Evolutionary conservation across 2,329 filamentous ascomycete genomes (phyloP).

Genomic region (Coniochaeta sp.): DNA sequence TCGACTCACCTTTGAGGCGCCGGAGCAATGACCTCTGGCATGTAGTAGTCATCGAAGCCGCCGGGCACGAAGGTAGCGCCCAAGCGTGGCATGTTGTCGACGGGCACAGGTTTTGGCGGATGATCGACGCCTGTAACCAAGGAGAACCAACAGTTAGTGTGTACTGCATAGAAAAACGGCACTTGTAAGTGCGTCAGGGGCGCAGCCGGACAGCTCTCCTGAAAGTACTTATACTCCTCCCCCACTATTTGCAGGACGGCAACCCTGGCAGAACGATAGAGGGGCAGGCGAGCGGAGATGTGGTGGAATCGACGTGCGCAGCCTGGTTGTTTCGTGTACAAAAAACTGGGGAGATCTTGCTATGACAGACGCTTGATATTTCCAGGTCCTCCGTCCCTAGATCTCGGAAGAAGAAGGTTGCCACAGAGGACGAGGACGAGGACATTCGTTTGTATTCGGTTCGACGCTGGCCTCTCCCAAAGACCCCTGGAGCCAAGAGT

Average conservation of each 20-base stretch:
- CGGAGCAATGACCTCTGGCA: constrained; percentile 52
- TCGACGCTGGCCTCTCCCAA: neutral
- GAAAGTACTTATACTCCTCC: neutral
- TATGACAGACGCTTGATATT: neutral
- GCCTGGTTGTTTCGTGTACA: neutral
- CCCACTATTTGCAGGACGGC: neutral
- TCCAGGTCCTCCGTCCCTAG: neutral
- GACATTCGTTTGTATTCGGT: neutral
- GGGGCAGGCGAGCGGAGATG: neutral
- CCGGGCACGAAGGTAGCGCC: constrained; percentile 53
- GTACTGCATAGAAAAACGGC: neutral
- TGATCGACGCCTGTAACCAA: constrained; percentile 3
- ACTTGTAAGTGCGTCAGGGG: neutral
- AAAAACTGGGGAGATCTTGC: too few relatives aligned
- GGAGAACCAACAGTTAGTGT: neutral
- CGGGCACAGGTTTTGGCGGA: neutral
- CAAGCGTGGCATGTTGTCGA: constrained; percentile 16
- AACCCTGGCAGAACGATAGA: neutral
- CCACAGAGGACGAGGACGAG: neutral
- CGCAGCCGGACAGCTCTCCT: neutral
- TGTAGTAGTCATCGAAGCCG: constrained; percentile 51
- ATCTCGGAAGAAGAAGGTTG: neutral
- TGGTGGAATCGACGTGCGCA: neutral
- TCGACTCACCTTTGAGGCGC: constrained; percentile 46
- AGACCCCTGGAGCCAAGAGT: neutral